Evolutionary conservation across 306 rosid species (phyloP).

Genomic region (Cyamopsis tetragonoloba): DNA sequence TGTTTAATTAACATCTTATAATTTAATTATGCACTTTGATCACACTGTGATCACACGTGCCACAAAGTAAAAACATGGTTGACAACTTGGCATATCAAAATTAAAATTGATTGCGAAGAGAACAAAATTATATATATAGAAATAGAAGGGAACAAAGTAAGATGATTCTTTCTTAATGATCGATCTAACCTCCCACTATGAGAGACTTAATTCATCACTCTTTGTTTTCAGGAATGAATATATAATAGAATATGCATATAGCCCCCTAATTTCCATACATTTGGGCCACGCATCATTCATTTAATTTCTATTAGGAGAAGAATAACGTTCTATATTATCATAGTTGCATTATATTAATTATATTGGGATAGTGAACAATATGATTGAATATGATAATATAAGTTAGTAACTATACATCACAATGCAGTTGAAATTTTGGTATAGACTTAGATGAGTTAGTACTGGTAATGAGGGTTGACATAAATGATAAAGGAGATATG

Average conservation of each 20-base stretch:
- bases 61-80: constrained; percentile 24
- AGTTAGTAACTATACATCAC: too few species aligned
- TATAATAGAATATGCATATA: background rate
- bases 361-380: too few species aligned
- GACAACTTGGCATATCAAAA: constrained; percentile 18
- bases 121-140: background rate
- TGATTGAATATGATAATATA: too few species aligned
- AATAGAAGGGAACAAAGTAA: constrained; percentile 1
- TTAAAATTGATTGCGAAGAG: background rate
- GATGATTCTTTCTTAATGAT: constrained; percentile 1
- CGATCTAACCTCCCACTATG: background rate
- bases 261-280: background rate
- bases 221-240: background rate
- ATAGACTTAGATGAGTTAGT: too few species aligned
- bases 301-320: background rate
- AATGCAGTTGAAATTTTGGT: too few species aligned
- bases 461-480: too few species aligned
- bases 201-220: background rate
- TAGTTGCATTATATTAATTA: too few species aligned
- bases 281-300: background rate
- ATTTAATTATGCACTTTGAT: background rate
- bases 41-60: constrained; percentile 28
- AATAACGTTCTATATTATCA: background rate
- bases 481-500: too few species aligned
- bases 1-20: background rate